Base-by-base conservation (phyloP, 176 grass and related monocot genomes). In the Aegilops speltoides region DNA sequence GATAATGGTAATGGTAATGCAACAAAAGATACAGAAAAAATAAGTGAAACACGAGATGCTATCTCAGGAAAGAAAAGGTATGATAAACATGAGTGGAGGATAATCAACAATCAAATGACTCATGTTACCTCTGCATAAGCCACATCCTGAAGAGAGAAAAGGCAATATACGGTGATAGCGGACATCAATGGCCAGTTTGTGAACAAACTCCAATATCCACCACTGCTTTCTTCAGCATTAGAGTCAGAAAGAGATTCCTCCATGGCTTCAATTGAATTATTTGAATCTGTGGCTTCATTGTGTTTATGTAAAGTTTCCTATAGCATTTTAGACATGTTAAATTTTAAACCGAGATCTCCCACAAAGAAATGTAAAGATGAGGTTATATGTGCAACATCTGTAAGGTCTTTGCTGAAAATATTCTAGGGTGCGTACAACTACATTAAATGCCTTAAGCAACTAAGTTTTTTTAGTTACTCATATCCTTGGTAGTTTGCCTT, bases 281-380 rank as follows among this genome's bases (percentile, higher is more conserved):
- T 88, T 60, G 59, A 32, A 76, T 85, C 77, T 31, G 40, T 67
- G 31, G 84, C 57, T 33, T 32, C 41, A 89, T 72, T 86, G 70
- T 98, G 93, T 34, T 86, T 94, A 87, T 98, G 96, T 79, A 98
- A 88, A 82, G 93, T 95, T 89, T 98, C 93, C 96, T 98, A 68
- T 68, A 79, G 26, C 26, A 60, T 60, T 67, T 17, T 12, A 60
- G 5, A 41, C 14, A 83, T 32, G 45, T 64, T 46, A 43, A 73
- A 12, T 28, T 41, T 28, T 33, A 20, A 17, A 57, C n/a, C 38
- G 12, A 43, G 23, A 43, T 41, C 17, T 75, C 38, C 38, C 37
- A 28, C 41, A 48, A 28, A 19, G 15, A 29, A 72, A 73, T 22
- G 36, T 65, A 33, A 28, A 76, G 16, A 76, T 79, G n/a, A 45